Evolutionary conservation across 1,284 basidiomycete species (phyloP).

Genomic region (Boletus mariae): DNA sequence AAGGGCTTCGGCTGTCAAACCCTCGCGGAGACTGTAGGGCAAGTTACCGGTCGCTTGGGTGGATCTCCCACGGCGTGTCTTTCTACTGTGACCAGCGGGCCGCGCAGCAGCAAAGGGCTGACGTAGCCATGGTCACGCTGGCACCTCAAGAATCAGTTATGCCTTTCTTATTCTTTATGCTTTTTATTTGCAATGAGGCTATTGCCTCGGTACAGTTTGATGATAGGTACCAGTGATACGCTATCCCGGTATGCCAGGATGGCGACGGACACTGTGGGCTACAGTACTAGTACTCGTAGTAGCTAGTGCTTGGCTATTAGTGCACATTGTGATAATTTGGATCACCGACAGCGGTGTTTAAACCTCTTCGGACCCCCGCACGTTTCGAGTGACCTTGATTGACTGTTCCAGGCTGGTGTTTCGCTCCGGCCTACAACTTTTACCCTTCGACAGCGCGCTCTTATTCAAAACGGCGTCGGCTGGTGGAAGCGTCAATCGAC

Average conservation of each 20-base stretch:
- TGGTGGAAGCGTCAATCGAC: conserved; percentile 66
- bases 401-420: conserved; percentile 32
- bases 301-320: neutral
- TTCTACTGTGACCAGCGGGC: neutral
- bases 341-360: conserved; percentile 22
- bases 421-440: conserved; percentile 34
- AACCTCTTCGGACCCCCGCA: conserved; percentile 14
- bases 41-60: neutral
- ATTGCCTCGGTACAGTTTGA: neutral
- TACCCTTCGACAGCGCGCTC: conserved; percentile 20
- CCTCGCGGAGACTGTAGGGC: conserved; percentile 21
- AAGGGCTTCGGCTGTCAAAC: conserved; percentile 10
- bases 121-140: neutral
- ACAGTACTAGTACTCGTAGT: neutral
- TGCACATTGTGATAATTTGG: conserved; percentile 3
- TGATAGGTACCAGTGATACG: neutral
- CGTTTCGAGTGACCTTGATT: conserved; percentile 20
- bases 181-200: neutral
- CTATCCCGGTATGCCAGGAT: no score
- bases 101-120: neutral
- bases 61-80: neutral
- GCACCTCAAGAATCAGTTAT: neutral
- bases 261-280: neutral
- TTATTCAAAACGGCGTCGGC: conserved; percentile 69
- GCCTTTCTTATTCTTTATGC: neutral